Base-by-base conservation (phyloP, 2,329 filamentous ascomycete species). In the Fusarium pseudoanthophilum region DNA sequence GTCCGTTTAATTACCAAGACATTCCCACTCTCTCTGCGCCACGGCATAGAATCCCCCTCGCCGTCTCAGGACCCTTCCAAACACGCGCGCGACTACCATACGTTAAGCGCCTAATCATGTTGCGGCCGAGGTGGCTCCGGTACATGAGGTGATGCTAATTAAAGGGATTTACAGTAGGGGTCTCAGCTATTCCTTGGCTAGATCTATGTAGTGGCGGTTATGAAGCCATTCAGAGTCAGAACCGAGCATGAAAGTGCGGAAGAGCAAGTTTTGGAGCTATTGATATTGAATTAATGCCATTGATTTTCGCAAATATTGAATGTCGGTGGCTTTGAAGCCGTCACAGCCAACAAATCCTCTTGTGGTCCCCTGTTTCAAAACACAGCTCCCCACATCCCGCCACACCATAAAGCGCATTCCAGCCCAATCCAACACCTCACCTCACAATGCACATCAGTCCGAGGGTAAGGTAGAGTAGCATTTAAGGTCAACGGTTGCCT, bases 51-150 rank as follows among this genome's bases (percentile, higher is more conserved):
- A 58, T 71, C 56, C 24, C 11, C 32, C 24, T 20, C n/a, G 36
- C 7, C 26, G 52, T 65, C 71, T 75, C 64, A 76, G 60, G 56
- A 62, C 56, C 49, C 53, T 48, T 43, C 36, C 7, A 75, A 75
- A 76, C 74, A 75, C 74, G 66, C 74, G 74, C 74, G 75, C 74
- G 75, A 76, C 70, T 64, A 75, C 40, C 20, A 39, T 51, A 10
- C n/a, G 13, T 39, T 42, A 61, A 70, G 70, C 70, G 70, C 70
- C 67, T 56, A 45, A 30, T 16, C 36, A 37, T 20, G 49, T 24
- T 51, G 36, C 24, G 39, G 32, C 58, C 28, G 46, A 55, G 34
- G 20, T 65, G 39, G 58, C 11, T 46, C 59, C 28, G 48, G 34
- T 43, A 36, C n/a, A 11, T 43, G 24, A 36, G 34, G 40, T 40